phyloP scores from a whole-genome alignment of 768 basidiomycete species.

The Trametes gibbosa region DNA sequence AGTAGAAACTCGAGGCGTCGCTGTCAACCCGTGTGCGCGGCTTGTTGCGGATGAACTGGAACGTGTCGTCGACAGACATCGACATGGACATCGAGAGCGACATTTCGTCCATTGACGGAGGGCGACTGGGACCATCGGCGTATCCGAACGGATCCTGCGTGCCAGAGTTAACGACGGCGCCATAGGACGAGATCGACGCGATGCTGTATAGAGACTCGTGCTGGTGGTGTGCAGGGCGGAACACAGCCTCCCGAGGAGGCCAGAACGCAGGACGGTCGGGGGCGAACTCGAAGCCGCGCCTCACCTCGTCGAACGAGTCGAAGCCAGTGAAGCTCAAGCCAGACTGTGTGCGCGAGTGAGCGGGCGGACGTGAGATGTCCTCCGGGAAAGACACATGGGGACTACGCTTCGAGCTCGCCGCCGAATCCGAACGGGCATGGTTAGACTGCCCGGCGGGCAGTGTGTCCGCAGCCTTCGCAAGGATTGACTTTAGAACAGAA shows the following conservation, averaged over 20 bases:
- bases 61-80: constrained; percentile 64
- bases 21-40: constrained; percentile 62
- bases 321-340: constrained; percentile 68
- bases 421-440: constrained; percentile 41
- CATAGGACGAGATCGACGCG: constrained; percentile 78
- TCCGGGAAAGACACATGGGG: constrained; percentile 18
- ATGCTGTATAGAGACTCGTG: constrained; percentile 70
- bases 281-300: constrained; percentile 74
- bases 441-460: constrained; percentile 28
- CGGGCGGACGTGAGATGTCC: constrained; percentile 11
- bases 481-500: constrained; percentile 29
- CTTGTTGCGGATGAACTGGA: constrained; percentile 51
- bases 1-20: constrained; percentile 77
- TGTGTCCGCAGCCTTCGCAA: constrained; percentile 20
- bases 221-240: constrained; percentile 35
- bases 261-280: constrained; percentile 64
- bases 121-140: constrained; percentile 48
- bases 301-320: constrained; percentile 75
- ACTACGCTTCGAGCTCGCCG: constrained; percentile 38
- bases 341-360: constrained; percentile 41
- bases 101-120: constrained; percentile 50
- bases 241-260: constrained; percentile 42
- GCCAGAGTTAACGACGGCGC: constrained; percentile 61
- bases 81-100: constrained; percentile 52
- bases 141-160: constrained; percentile 74